phyloP scores from a whole-genome alignment of 768 basidiomycete species.

The Russula ochroleuca region DNA sequence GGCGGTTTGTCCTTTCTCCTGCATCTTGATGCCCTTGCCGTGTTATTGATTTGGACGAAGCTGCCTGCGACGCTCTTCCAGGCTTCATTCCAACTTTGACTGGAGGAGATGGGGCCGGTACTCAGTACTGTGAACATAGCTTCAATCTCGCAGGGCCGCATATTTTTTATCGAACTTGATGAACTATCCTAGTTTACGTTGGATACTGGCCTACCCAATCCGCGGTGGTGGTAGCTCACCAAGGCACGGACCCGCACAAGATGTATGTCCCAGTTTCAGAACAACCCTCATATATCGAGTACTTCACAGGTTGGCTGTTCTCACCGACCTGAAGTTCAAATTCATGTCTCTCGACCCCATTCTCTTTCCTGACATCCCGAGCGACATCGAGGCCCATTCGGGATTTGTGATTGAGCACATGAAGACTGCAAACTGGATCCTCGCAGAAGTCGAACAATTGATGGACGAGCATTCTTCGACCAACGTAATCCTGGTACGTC shows the following conservation, averaged over 20 bases:
- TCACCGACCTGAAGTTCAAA: conserved; percentile 12
- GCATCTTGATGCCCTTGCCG: not conserved
- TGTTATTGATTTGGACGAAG: conserved; percentile 27
- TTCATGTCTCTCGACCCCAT: not conserved
- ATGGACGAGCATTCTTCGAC: conserved; percentile 15
- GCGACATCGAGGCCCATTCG: conserved; percentile 2
- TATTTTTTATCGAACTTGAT: not conserved
- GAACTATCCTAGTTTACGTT: conserved; percentile 20
- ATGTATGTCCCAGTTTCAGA: conserved; percentile 6
- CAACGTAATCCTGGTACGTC: conserved; percentile 20
- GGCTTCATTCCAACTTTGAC: conserved; percentile 40
- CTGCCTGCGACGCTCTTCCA: conserved; percentile 40
- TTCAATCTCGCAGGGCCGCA: not conserved
- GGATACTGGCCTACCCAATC: conserved; percentile 26
- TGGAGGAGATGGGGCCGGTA: conserved; percentile 48
- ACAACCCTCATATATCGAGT: not conserved
- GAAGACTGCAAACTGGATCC: conserved; percentile 22
- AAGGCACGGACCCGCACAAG: conserved; percentile 22
- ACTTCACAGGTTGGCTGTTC: conserved; percentile 11
- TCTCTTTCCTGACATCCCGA: conserved; percentile 21
- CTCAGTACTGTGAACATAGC: conserved; percentile 45
- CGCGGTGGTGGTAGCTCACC: conserved; percentile 25
- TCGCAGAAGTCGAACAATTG: conserved; percentile 22
- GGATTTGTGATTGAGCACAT: conserved; percentile 24
- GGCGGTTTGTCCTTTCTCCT: conserved; percentile 36